phyloP scores from a whole-genome alignment of 139 green algal genomes.

The Coelastrella sp. region DNA sequence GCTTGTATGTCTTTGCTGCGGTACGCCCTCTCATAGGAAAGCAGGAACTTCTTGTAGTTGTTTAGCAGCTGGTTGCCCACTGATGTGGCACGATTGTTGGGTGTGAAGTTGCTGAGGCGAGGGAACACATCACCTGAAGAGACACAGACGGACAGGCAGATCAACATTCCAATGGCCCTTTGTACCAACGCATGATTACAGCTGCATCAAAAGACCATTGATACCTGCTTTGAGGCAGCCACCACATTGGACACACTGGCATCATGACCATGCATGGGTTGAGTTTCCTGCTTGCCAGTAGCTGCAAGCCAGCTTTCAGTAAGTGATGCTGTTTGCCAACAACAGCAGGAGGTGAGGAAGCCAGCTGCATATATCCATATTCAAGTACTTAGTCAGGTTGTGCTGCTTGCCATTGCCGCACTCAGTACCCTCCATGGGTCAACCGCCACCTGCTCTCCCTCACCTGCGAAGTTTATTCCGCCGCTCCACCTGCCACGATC shows the following conservation, averaged over 20 bases:
- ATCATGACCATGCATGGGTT: no score
- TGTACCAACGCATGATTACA: not conserved
- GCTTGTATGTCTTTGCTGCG: not conserved
- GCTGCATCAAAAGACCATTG: no score
- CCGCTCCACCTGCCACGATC: slow-evolving; percentile 57
- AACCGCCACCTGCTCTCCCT: not conserved
- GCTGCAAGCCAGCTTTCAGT: no score
- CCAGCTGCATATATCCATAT: no score
- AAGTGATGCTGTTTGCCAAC: no score
- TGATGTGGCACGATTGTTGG: slow-evolving; percentile 56
- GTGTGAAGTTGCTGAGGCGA: slow-evolving; percentile 64
- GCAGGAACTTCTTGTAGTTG: slow-evolving; percentile 67
- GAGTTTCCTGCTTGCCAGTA: no score
- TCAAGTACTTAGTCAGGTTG: no score
- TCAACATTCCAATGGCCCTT: not conserved
- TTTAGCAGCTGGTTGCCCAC: slow-evolving; percentile 66
- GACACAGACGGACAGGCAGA: not conserved
- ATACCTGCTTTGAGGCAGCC: not conserved
- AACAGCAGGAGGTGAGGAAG: no score
- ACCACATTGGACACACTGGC: not conserved
- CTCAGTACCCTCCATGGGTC: no score
- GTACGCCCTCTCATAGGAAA: slow-evolving; percentile 37
- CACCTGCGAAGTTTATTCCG: slow-evolving; percentile 61
- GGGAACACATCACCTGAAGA: slow-evolving; percentile 57
- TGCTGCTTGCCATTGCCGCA: no score